A percentile compares a stretch with the other conserved stretches of the same genome.
Conservation (phyloP, 1,139 yeast genomes). For the Tardiomyces digboiensis region DNA sequence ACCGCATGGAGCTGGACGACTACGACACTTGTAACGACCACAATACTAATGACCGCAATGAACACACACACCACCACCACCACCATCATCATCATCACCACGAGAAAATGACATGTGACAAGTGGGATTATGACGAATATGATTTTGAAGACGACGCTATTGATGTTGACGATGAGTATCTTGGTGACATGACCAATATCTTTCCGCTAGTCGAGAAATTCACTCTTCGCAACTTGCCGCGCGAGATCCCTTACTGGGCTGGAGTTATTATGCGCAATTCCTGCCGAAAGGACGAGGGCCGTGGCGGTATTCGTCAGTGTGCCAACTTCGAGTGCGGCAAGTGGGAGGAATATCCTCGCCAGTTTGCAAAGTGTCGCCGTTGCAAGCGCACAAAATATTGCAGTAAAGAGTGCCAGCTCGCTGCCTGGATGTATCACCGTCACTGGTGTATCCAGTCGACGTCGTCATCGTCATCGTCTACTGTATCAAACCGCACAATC, state of each 20-base stretch:
- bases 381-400: constrained; percentile 95
- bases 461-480: not conserved
- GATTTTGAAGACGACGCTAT: constrained; percentile 33
- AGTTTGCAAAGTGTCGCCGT: constrained; percentile 89
- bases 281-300: constrained; percentile 77
- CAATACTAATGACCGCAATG: constrained; percentile 13
- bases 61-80: constrained; percentile 5
- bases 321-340: constrained; percentile 91
- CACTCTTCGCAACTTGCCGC: constrained; percentile 57
- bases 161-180: constrained; percentile 34
- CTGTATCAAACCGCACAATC: not conserved
- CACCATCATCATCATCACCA: constrained; percentile 1
- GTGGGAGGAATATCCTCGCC: constrained; percentile 88
- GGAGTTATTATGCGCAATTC: constrained; percentile 95
- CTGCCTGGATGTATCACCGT: constrained; percentile 88
- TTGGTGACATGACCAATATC: constrained; percentile 50
- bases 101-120: constrained; percentile 1
- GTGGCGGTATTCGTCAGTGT: constrained; percentile 92
- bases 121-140: constrained; percentile 46
- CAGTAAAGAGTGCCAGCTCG: constrained; percentile 82
- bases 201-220: constrained; percentile 90
- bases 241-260: constrained; percentile 92
- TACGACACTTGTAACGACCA: constrained; percentile 1
- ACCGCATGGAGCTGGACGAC: constrained; percentile 1
- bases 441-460: constrained; percentile 72